Base-by-base conservation (phyloP, 805 yeast species). In the Kodamaea neixiangensis region DNA sequence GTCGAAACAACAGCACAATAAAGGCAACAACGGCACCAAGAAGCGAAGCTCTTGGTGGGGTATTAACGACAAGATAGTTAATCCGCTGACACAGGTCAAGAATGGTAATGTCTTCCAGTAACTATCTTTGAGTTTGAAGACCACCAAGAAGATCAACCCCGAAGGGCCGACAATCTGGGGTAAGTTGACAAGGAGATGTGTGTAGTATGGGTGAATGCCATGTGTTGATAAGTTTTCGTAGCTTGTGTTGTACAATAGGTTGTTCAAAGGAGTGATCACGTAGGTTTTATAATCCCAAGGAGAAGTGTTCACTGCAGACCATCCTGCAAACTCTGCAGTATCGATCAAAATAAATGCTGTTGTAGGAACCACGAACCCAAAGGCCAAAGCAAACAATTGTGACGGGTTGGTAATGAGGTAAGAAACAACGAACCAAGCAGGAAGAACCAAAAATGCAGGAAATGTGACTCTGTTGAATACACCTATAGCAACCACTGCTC, bases 41-140 rank as follows among this genome's bases (percentile, higher is more conserved):
- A 94, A 94, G 48, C 99, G 73, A n/a, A 90, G 74, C 63, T 94
- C 99, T 66, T 94, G 99, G 65, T 94, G 99, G 13, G 96, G 96
- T 18, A 90, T 77, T 0, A 82, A 2, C 0, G 97, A 89, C 21
- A 94, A 71, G 3, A 81, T 49, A 0, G 73, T 3, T 1, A 89
- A 21, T 0, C 91, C 96, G 3, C 96, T 82, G 1, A 80, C 50
- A 0, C 85, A 72, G 1, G 92, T 67, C 35, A 83, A 67, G 54
- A 82, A 78, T 1, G 92, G 84, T 1, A 86, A 71, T 0, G 87
- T 77, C 21, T 57, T 68, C 58, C 74, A 62, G 59, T 81, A 75
- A 9, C 63, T 67, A 43, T 66, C 67, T 34, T 51, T 60, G 41
- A 60, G 53, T 5, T 69, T 62, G 49, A 69, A 75, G 14, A 77